phyloP scores from a whole-genome alignment of 768 basidiomycete genomes.

The Dacryopinax spathularia region DNA sequence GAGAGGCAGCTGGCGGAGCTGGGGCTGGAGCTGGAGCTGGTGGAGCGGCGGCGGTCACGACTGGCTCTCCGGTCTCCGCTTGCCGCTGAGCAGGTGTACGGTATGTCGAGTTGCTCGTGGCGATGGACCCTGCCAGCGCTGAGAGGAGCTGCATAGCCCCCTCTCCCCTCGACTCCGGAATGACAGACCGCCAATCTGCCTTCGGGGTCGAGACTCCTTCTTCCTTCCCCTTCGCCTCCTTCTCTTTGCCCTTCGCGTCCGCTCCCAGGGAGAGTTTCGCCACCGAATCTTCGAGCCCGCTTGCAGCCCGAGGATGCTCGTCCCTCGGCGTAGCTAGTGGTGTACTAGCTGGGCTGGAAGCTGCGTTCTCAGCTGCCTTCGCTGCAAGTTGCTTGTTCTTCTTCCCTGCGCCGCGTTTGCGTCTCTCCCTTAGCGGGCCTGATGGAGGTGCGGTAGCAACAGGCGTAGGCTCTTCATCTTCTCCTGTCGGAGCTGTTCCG shows the following conservation, averaged over 20 bases:
- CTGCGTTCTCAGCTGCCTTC: not conserved
- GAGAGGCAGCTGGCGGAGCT: too few species aligned
- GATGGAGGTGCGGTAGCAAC: not conserved
- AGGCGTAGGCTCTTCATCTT: not conserved
- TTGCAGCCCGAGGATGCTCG: not conserved
- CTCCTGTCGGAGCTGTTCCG: not conserved
- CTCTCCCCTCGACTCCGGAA: not conserved
- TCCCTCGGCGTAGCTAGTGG: not conserved
- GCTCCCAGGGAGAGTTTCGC: not conserved
- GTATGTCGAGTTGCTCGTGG: not conserved
- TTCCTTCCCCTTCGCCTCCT: not conserved
- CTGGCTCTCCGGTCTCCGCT: not conserved
- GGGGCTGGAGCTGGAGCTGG: not conserved
- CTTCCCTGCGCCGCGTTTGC: constrained; percentile 1
- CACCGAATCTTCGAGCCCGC: not conserved
- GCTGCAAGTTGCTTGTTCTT: constrained; percentile 3
- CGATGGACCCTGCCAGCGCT: not conserved
- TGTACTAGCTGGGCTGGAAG: not conserved
- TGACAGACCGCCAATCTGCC: not conserved
- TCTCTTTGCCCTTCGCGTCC: not conserved
- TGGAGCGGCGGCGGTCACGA: not conserved
- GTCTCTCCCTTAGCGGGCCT: not conserved
- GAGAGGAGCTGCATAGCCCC: not conserved
- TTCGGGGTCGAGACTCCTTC: not conserved
- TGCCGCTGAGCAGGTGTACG: not conserved